Evolutionary conservation across 2,329 filamentous ascomycete genomes (phyloP).

Genomic region (Cordyceps cicadae): DNA sequence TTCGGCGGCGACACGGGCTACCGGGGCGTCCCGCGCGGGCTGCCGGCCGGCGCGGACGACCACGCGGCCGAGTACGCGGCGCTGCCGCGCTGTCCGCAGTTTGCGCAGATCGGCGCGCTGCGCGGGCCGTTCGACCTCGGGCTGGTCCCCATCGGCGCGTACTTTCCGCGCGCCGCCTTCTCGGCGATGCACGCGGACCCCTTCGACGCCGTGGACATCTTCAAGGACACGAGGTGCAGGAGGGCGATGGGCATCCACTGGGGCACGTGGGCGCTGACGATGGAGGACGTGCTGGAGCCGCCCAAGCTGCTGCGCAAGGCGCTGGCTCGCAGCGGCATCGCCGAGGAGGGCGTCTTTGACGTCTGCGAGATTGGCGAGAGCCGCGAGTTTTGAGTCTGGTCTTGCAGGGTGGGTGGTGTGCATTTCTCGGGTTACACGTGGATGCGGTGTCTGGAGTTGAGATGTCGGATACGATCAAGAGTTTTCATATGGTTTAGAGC

Average conservation of each 20-base stretch:
- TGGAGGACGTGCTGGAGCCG: slow-evolving; percentile 79
- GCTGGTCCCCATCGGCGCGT: slow-evolving; percentile 88
- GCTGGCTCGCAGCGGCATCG: slow-evolving; percentile 55
- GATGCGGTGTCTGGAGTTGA: not conserved
- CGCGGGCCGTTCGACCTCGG: slow-evolving; percentile 86
- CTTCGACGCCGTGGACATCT: slow-evolving; percentile 82
- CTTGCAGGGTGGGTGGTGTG: not conserved
- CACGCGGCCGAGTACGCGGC: slow-evolving; percentile 58
- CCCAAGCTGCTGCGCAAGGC: slow-evolving; percentile 65
- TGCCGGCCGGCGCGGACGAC: slow-evolving; percentile 58
- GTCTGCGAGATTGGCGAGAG: slow-evolving; percentile 80
- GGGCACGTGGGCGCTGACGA: slow-evolving; percentile 82
- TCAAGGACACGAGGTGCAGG: slow-evolving; percentile 70
- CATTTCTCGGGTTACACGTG: not conserved
- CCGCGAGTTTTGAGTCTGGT: slow-evolving; percentile 52
- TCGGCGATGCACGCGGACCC: slow-evolving; percentile 80
- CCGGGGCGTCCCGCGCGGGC: slow-evolving; percentile 56
- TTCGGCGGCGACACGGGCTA: slow-evolving; percentile 92
- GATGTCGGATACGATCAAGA: not conserved
- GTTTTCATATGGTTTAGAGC: not conserved
- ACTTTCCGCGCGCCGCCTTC: slow-evolving; percentile 64
- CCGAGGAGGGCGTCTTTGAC: slow-evolving; percentile 69
- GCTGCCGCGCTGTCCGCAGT: slow-evolving; percentile 71
- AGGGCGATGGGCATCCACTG: slow-evolving; percentile 83
- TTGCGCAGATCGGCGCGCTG: slow-evolving; percentile 70